Evolutionary conservation across 179 eudicot genomes (phyloP).

Genomic region (Amaranthus tricolor): DNA sequence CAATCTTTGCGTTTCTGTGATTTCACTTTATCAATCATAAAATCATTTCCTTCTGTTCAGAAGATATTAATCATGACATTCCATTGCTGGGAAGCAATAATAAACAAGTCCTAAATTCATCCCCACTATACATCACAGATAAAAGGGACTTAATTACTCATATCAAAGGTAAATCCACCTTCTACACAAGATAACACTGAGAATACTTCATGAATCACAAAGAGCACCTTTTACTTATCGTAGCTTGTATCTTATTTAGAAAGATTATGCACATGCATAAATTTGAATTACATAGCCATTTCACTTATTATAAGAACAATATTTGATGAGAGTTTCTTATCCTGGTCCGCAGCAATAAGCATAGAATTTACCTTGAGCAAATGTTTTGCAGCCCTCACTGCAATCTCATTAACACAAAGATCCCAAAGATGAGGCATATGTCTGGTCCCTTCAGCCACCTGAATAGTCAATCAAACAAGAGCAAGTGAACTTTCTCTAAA

Average conservation of each 20-base stretch:
- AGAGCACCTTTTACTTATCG: neutral
- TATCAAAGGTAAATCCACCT: no score
- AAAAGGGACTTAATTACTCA: no score
- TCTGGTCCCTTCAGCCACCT: slow-evolving; percentile 91
- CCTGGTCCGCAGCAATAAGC: neutral
- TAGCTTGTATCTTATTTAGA: neutral
- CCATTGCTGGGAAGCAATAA: no score
- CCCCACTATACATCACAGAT: no score
- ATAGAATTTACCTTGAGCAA: slow-evolving; percentile 56
- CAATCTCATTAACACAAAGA: slow-evolving; percentile 81
- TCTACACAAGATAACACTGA: no score
- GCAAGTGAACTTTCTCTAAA: neutral
- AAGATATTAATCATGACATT: no score
- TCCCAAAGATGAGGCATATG: slow-evolving; percentile 96
- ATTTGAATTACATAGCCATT: neutral
- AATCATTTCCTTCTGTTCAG: no score
- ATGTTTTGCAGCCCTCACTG: slow-evolving; percentile 87
- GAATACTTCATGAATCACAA: neutral
- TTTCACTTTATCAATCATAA: no score
- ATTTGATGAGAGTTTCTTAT: no score
- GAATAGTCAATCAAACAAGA: slow-evolving; percentile 21
- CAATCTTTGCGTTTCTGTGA: no score
- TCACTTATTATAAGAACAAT: neutral
- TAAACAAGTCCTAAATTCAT: no score
- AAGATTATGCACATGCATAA: no score